Evolutionary conservation across 257 asterid genomes (phyloP).

Genomic region (Solanum chaucha): DNA sequence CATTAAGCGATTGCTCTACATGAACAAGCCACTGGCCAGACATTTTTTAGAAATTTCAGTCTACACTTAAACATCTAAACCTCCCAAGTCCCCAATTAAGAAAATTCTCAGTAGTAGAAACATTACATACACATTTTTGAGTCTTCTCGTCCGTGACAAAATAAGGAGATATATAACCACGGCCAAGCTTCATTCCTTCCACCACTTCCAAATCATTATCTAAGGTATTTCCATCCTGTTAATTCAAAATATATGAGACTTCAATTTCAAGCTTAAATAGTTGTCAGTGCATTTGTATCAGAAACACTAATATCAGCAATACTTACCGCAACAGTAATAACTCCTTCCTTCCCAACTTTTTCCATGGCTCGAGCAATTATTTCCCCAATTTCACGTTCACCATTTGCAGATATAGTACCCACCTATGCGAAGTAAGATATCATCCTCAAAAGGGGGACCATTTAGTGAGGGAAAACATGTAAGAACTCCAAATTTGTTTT

Average conservation of each 20-base stretch:
- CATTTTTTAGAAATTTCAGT: not conserved
- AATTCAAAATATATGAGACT: not conserved
- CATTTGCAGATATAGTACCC: slow-evolving; percentile 84
- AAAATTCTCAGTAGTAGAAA: not conserved
- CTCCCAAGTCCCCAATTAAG: not conserved
- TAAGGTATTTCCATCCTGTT: slow-evolving; percentile 77
- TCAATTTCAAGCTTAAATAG: not conserved
- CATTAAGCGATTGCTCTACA: not conserved
- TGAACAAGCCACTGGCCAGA: not conserved
- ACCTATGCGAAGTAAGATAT: slow-evolving; percentile 35
- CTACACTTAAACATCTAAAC: not conserved
- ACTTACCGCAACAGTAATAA: slow-evolving; percentile 72
- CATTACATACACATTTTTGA: slow-evolving; percentile 63
- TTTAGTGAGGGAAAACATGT: slow-evolving; percentile 4
- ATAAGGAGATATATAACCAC: slow-evolving; percentile 90
- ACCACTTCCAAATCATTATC: slow-evolving; percentile 89
- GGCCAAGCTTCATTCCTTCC: slow-evolving; percentile 92
- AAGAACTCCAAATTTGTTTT: not conserved
- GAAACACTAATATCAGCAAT: not conserved
- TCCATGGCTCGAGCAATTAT: slow-evolving; percentile 82
- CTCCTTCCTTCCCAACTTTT: slow-evolving; percentile 95
- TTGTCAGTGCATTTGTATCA: not conserved
- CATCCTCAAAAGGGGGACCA: not conserved
- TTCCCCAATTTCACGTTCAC: slow-evolving; percentile 86
- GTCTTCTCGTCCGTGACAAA: slow-evolving; percentile 64